A percentile compares a stretch with the other conserved stretches of the same genome.
These are phyloP conservation scores for Fusarium multiceps DNA, from an alignment of 2,329 filamentous ascomycete species.

Conservation along the genomic window DNA sequence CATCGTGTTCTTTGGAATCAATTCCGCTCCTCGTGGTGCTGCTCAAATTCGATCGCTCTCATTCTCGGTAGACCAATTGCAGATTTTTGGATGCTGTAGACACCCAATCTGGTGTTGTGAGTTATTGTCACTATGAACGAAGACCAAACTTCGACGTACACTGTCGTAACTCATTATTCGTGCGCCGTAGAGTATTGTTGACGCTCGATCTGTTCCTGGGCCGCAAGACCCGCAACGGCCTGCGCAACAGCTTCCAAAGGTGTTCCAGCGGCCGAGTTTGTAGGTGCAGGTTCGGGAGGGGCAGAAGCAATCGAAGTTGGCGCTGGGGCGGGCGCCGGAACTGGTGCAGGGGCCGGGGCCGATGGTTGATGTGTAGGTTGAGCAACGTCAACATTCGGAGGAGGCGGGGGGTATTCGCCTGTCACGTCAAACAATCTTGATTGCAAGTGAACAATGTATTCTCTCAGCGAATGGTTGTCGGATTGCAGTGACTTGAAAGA, in stretches of 20 bases:
- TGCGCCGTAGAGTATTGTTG: conserved; percentile 49
- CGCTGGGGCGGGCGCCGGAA: conserved; percentile 1
- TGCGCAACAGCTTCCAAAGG: conserved; percentile 64
- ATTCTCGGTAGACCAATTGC: conserved; percentile 64
- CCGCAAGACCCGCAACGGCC: conserved; percentile 58
- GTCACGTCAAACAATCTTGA: conserved; percentile 84
- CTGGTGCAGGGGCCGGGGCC: conserved; percentile 37
- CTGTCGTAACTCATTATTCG: conserved; percentile 2
- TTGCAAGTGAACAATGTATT: conserved; percentile 93
- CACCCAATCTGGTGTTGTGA: conserved; percentile 60
- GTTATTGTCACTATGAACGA: conserved; percentile 11
- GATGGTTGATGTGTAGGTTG: conserved; percentile 45
- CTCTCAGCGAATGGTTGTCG: conserved; percentile 90
- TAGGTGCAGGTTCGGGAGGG: conserved; percentile 41
- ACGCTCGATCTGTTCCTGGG: conserved; percentile 56
- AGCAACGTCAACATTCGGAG: conserved; percentile 78
- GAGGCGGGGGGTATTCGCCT: conserved; percentile 85
- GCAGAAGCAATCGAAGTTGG: not conserved
- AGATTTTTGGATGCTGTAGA: conserved; percentile 59
- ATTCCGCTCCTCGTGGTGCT: conserved; percentile 49
- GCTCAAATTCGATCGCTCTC: conserved; percentile 57
- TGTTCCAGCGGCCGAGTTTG: conserved; percentile 49
- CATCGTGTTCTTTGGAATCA: conserved; percentile 46
- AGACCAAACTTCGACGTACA: not conserved
- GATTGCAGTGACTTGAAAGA: conserved; percentile 82